Conservation (phyloP, 176 grass and related monocot species). For the Rhipidocladum racemiflorum region DNA sequence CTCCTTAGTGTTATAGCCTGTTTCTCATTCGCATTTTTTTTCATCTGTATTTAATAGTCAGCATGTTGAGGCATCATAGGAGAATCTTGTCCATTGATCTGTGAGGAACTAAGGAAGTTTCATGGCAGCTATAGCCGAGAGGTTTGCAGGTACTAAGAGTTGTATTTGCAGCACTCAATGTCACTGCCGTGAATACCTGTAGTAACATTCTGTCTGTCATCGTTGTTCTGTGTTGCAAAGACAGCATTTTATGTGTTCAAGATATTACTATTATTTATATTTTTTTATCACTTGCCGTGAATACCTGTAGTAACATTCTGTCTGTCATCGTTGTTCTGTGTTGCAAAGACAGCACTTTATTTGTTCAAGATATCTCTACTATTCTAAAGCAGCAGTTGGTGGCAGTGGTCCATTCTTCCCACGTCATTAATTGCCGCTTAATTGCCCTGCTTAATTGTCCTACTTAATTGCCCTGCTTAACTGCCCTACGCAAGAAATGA, state of each 20-base stretch:
- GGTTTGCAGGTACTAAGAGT: not conserved
- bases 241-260: no score
- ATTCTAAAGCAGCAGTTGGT: no score
- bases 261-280: no score
- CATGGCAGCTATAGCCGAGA: not conserved
- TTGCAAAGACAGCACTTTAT: no score
- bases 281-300: no score
- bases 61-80: constrained; percentile 24
- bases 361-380: no score
- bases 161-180: not conserved
- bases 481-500: no score
- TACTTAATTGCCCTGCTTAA: no score
- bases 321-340: not conserved
- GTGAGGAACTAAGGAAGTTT: constrained; percentile 13
- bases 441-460: no score
- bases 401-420: no score
- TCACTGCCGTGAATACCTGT: not conserved
- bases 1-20: not conserved
- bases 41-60: constrained; percentile 22
- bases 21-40: not conserved
- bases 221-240: not conserved
- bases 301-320: not conserved
- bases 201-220: not conserved
- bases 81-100: not conserved
- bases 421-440: no score